Percentiles rank a stretch among this genome's conserved stretches.
Conservation (phyloP, 352 stramenopile species). For the Phytophthora colocasiae region DNA sequence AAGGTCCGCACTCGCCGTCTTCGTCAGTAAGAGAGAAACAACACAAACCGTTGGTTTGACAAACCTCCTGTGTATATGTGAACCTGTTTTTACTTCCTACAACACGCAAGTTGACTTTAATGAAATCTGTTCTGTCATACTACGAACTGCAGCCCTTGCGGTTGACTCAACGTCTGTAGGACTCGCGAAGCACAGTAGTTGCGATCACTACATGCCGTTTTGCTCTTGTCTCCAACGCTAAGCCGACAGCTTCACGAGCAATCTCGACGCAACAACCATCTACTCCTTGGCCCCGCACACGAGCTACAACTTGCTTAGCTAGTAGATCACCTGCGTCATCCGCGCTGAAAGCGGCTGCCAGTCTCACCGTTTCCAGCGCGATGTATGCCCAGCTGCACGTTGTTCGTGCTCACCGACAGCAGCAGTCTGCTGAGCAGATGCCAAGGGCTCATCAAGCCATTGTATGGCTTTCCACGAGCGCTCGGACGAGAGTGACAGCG, state of each 20-base stretch:
- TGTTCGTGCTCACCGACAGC: conserved; percentile 7
- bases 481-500: background rate
- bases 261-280: conserved; percentile 3
- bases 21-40: conserved; percentile 15
- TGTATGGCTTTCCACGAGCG: background rate
- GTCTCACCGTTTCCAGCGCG: conserved; percentile 1
- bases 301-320: background rate
- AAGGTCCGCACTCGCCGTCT: conserved; percentile 26
- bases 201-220: background rate
- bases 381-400: conserved; percentile 8
- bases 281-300: background rate
- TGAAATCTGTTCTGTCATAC: no score
- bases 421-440: conserved; percentile 9
- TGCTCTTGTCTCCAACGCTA: background rate
- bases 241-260: background rate
- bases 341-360: background rate
- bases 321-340: background rate
- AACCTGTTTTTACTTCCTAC: background rate
- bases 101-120: no score
- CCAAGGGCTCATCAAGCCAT: background rate
- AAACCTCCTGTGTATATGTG: background rate
- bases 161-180: no score
- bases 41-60: background rate
- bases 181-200: no score
- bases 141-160: no score